These are phyloP conservation scores for Phaffia rhodozyma DNA, from an alignment of 1,284 basidiomycete species.

Conservation along the genomic window DNA sequence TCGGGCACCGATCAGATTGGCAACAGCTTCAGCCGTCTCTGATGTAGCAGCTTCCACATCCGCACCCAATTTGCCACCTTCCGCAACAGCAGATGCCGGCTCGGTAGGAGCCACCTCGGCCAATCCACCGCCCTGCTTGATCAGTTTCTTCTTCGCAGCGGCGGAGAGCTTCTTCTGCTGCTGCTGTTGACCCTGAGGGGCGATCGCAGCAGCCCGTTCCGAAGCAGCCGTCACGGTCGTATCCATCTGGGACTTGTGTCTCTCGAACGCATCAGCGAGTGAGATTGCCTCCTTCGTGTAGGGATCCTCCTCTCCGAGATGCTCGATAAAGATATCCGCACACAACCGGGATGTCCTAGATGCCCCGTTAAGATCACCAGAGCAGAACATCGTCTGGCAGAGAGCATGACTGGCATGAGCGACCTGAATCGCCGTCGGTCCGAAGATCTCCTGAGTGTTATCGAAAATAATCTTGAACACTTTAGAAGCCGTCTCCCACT, in stretches of 20 bases:
- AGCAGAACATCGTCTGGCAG: conserved; percentile 36
- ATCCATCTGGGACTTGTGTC: conserved; percentile 27
- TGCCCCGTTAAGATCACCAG: conserved; percentile 33
- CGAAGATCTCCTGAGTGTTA: conserved; percentile 28
- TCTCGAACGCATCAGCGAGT: conserved; percentile 33
- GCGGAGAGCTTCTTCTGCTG: background rate
- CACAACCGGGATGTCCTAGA: conserved; percentile 33
- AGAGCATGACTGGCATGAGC: conserved; percentile 34
- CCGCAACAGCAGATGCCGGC: background rate
- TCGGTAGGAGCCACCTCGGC: background rate
- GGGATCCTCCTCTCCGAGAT: conserved; percentile 33
- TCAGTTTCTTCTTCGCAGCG: background rate
- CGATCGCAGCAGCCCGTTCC: conserved; percentile 15
- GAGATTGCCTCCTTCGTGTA: conserved; percentile 37
- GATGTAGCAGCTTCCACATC: conserved; percentile 17
- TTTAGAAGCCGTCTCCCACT: conserved; percentile 30
- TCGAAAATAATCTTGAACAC: conserved; percentile 30
- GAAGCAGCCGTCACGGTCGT: conserved; percentile 20
- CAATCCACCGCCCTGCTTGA: background rate
- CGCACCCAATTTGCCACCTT: conserved; percentile 10
- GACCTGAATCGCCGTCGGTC: conserved; percentile 30
- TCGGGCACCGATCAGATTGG: conserved; percentile 17
- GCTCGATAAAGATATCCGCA: conserved; percentile 34
- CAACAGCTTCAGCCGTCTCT: conserved; percentile 12
- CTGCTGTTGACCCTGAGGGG: conserved; percentile 10